A percentile compares a stretch with the other conserved stretches of the same genome.
phyloP scores from a whole-genome alignment of 768 basidiomycete species.

The Nidularia pulvinata region DNA sequence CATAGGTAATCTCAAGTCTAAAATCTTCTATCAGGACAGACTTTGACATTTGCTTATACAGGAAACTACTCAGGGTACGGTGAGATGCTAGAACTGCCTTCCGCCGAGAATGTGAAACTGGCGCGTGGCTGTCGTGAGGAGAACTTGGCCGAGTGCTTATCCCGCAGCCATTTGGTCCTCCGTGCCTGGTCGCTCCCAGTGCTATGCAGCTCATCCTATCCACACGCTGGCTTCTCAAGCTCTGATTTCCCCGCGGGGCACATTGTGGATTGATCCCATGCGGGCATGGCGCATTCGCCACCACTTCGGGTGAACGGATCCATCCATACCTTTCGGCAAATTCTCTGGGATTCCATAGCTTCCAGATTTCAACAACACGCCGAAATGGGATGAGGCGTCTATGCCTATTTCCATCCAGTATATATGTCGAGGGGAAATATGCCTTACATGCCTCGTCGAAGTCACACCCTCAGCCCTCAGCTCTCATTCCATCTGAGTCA shows the following conservation, averaged over 20 bases:
- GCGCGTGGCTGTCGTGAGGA: not conserved
- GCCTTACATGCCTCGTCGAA: constrained; percentile 2
- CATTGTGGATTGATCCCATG: constrained; percentile 4
- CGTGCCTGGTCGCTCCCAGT: no score
- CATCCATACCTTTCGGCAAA: constrained; percentile 29
- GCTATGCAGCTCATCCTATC: no score
- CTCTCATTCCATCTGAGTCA: not conserved
- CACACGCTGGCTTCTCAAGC: not conserved
- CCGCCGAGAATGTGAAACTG: not conserved
- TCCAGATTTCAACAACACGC: constrained; percentile 26
- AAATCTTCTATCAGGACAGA: not conserved
- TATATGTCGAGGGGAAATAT: constrained; percentile 13
- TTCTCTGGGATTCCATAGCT: constrained; percentile 30
- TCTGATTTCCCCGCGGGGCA: not conserved
- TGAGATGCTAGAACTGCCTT: not conserved
- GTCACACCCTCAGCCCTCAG: not conserved
- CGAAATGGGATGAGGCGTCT: constrained; percentile 13
- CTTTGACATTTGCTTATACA: not conserved
- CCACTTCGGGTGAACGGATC: constrained; percentile 32
- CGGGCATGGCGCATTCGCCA: constrained; percentile 20
- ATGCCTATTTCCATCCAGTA: constrained; percentile 13
- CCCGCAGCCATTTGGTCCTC: no score
- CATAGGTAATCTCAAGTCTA: not conserved
- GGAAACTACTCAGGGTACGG: not conserved
- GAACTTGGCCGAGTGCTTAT: no score